A percentile compares a stretch with the other conserved stretches of the same genome.
These are phyloP conservation scores for Teunomyces lycoperdinae DNA, from an alignment of 805 yeast genomes.

Conservation along the genomic window DNA sequence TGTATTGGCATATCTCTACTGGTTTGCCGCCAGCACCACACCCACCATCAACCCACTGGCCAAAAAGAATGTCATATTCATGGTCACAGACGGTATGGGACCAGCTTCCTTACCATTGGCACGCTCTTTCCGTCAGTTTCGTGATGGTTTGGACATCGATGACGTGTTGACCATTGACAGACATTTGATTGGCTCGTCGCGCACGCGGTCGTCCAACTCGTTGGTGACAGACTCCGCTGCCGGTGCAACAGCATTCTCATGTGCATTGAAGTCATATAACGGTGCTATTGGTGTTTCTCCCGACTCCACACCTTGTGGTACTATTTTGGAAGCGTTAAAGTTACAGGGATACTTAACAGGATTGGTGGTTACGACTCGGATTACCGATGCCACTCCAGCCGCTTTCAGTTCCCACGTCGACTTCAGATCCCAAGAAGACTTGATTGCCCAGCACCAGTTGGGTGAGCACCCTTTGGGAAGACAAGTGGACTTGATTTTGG, in stretches of 20 bases:
- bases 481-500: slow-evolving; percentile 78
- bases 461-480: slow-evolving; percentile 80
- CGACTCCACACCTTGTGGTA: slow-evolving; percentile 73
- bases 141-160: slow-evolving; percentile 51
- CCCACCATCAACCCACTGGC: slow-evolving; percentile 3
- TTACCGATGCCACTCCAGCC: slow-evolving; percentile 96
- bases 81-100: slow-evolving; percentile 96
- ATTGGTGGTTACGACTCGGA: slow-evolving; percentile 84
- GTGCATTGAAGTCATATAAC: slow-evolving; percentile 79
- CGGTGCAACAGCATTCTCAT: slow-evolving; percentile 92
- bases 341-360: slow-evolving; percentile 81
- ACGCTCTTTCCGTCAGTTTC: slow-evolving; percentile 66
- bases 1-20: slow-evolving; percentile 4
- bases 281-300: slow-evolving; percentile 90
- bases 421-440: slow-evolving; percentile 72
- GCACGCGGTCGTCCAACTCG: slow-evolving; percentile 77
- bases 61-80: slow-evolving; percentile 77
- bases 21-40: slow-evolving; percentile 1
- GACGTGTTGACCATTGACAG: slow-evolving; percentile 63
- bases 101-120: slow-evolving; percentile 83
- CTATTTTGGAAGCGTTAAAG: slow-evolving; percentile 84
- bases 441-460: slow-evolving; percentile 83
- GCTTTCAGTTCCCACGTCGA: slow-evolving; percentile 80
- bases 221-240: slow-evolving; percentile 94
- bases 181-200: slow-evolving; percentile 74